phyloP scores from a whole-genome alignment of 129 eudicot species.

The Flaveria bidentis region DNA sequence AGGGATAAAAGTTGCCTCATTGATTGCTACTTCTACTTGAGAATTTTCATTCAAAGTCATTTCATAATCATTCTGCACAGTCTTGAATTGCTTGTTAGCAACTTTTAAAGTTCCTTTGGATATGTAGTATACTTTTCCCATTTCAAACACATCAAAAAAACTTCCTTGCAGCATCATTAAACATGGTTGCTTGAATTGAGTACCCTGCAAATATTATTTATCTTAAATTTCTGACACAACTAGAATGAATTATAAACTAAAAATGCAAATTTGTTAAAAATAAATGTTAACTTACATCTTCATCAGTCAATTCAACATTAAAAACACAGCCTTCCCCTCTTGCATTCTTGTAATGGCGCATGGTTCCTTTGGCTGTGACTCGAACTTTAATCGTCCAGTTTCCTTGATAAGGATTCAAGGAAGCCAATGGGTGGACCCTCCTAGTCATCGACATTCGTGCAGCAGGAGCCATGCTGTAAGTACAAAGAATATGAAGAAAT shows the following conservation, averaged over 20 bases:
- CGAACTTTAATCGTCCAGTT: constrained; percentile 96
- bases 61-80: constrained; percentile 88
- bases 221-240: background rate
- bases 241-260: background rate
- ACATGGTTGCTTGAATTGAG: constrained; percentile 99
- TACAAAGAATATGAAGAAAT: background rate
- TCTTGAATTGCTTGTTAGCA: constrained; percentile 94
- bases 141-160: constrained; percentile 72
- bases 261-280: background rate
- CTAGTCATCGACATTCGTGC: constrained; percentile 89
- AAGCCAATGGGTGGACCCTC: constrained; percentile 81
- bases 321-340: constrained; percentile 94
- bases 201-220: constrained; percentile 54
- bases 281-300: constrained; percentile 60
- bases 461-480: constrained; percentile 73
- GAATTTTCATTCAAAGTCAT: constrained; percentile 91
- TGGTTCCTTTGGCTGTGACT: constrained; percentile 69
- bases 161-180: constrained; percentile 84
- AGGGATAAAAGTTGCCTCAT: constrained; percentile 75
- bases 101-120: constrained; percentile 80
- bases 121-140: constrained; percentile 92
- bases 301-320: constrained; percentile 91
- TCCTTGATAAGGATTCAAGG: constrained; percentile 92
- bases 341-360: constrained; percentile 71
- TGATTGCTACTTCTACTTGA: constrained; percentile 69